Percentiles rank a stretch among this genome's conserved stretches.
Conservation (phyloP, 495 filamentous ascomycete genomes). For the Pyrenula aspistea region DNA sequence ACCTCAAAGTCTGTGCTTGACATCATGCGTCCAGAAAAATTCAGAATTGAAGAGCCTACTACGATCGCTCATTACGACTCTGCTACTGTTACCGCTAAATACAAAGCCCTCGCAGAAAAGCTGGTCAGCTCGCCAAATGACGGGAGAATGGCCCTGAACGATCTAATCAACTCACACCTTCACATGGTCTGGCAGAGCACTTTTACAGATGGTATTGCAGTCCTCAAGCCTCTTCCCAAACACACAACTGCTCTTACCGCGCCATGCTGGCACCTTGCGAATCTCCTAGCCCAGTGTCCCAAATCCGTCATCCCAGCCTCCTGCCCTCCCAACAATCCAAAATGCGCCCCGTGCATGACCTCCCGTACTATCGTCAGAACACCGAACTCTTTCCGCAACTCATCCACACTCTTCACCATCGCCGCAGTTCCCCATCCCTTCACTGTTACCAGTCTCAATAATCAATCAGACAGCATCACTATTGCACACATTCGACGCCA, state of each 20-base stretch:
- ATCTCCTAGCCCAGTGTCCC: conserved; percentile 61
- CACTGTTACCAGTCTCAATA: conserved; percentile 55
- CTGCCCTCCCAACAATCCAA: conserved; percentile 73
- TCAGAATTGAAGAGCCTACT: conserved; percentile 52
- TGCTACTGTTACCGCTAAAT: conserved; percentile 44
- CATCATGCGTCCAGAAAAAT: conserved; percentile 40
- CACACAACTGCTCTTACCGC: conserved; percentile 60
- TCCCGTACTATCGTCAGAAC: conserved; percentile 31
- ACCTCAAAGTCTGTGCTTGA: conserved; percentile 44
- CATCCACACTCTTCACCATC: conserved; percentile 59
- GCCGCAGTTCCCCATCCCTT: conserved; percentile 85
- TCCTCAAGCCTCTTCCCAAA: conserved; percentile 64
- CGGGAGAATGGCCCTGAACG: conserved; percentile 50
- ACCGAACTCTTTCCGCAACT: conserved; percentile 46
- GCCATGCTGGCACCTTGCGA: conserved; percentile 58
- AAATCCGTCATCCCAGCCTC: conserved; percentile 54
- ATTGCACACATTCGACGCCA: conserved; percentile 61
- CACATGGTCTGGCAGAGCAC: conserved; percentile 73
- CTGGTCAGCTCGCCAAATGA: conserved; percentile 36
- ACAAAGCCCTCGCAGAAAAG: conserved; percentile 53
- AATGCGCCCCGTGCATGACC: conserved; percentile 60
- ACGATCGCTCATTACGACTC: conserved; percentile 72
- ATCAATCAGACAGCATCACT: conserved; percentile 39
- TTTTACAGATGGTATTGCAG: conserved; percentile 63
- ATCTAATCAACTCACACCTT: conserved; percentile 75